These are phyloP conservation scores for Thelonectria olida DNA, from an alignment of 2,329 filamentous ascomycete genomes.

Conservation along the genomic window DNA sequence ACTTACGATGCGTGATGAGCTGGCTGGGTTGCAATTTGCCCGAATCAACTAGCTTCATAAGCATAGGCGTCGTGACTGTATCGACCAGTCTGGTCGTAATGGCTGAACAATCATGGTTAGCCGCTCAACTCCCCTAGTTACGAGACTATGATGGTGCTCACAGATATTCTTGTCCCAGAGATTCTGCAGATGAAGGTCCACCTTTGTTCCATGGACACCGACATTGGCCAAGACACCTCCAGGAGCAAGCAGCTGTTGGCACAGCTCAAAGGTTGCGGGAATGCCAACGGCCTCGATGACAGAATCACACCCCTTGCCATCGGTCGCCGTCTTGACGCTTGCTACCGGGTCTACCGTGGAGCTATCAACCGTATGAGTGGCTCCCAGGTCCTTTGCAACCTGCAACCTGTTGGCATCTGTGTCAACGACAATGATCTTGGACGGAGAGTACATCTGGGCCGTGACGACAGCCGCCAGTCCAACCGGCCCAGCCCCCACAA, in stretches of 20 bases:
- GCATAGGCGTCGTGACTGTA: slow-evolving; percentile 57
- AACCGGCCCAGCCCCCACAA: slow-evolving; percentile 65
- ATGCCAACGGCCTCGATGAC: slow-evolving; percentile 68
- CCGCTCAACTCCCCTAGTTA: too few relatives aligned
- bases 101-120: slow-evolving; percentile 34
- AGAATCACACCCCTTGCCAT: slow-evolving; percentile 62
- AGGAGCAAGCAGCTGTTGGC: slow-evolving; percentile 61
- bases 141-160: slow-evolving; percentile 45
- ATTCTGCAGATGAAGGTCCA: slow-evolving; percentile 60
- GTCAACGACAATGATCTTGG: slow-evolving; percentile 61
- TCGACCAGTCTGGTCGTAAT: slow-evolving; percentile 60
- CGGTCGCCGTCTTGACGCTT: slow-evolving; percentile 54
- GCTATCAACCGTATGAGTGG: slow-evolving; percentile 54
- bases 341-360: slow-evolving; percentile 46
- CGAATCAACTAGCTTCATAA: slow-evolving; percentile 55
- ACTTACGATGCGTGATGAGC: slow-evolving; percentile 50
- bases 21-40: slow-evolving; percentile 52
- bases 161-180: slow-evolving; percentile 65
- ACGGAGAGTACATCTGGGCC: slow-evolving; percentile 62
- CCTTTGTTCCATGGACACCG: slow-evolving; percentile 65
- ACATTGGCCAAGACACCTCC: slow-evolving; percentile 66
- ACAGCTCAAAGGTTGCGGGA: slow-evolving; percentile 61
- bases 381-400: slow-evolving; percentile 58
- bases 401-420: slow-evolving; percentile 57
- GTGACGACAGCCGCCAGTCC: slow-evolving; percentile 65